Percentiles rank a stretch among this genome's conserved stretches.
phyloP scores from a whole-genome alignment of 176 grass and related monocot genomes.

The Musa schizocarpa region DNA sequence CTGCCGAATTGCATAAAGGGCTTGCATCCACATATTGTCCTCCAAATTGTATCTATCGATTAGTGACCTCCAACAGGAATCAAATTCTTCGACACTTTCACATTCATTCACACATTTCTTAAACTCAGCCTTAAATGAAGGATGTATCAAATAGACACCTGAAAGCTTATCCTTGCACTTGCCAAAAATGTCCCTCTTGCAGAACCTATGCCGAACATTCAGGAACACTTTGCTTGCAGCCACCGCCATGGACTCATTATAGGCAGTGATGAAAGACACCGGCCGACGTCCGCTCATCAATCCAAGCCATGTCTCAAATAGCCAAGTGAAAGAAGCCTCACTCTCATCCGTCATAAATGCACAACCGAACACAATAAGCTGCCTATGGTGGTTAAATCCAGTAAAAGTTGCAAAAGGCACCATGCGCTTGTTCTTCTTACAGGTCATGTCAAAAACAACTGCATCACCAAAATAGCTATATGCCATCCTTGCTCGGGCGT shows the following conservation, averaged over 20 bases:
- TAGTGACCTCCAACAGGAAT: conserved; percentile 36
- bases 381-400: conserved; percentile 53
- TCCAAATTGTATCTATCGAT: conserved; percentile 35
- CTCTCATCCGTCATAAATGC: conserved; percentile 58
- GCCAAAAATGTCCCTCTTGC: conserved; percentile 40
- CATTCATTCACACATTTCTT: conserved; percentile 42
- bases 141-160: conserved; percentile 28
- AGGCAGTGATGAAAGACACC: conserved; percentile 34
- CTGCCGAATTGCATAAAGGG: conserved; percentile 31
- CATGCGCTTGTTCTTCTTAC: conserved; percentile 36
- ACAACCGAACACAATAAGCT: conserved; percentile 43
- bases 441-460: conserved; percentile 43
- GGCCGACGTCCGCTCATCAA: conserved; percentile 37
- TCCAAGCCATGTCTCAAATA: conserved; percentile 51
- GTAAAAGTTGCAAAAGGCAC: conserved; percentile 46
- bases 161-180: conserved; percentile 38
- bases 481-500: conserved; percentile 26
- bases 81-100: conserved; percentile 39
- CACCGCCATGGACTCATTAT: conserved; percentile 24
- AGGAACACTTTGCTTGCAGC: conserved; percentile 30
- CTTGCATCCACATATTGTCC: conserved; percentile 37
- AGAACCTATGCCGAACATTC: conserved; percentile 37
- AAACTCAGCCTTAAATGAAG: conserved; percentile 40
- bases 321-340: conserved; percentile 44
- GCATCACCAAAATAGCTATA: conserved; percentile 42